Evolutionary conservation across 768 basidiomycete genomes (phyloP), one percentile per base, ranked within the genome.

Genomic region (Harrya chromipes): DNA sequence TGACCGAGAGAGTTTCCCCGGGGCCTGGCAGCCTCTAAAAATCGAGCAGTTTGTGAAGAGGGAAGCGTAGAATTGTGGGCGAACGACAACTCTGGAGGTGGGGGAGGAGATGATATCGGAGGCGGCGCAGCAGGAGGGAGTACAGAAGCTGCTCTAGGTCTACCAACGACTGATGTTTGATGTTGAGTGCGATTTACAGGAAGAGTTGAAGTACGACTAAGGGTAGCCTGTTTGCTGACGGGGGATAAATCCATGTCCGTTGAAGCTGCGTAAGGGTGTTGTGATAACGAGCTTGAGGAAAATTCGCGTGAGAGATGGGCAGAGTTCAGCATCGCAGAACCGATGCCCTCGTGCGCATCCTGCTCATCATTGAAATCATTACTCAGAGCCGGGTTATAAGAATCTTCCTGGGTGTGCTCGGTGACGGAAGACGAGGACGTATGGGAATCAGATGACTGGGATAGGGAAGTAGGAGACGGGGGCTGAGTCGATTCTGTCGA

Each of bases 71-170:
- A 52, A 26, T 58, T 54, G 41, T 69, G 34, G 12, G 54, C 40
- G 12, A 60, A 40, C 21, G 62, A 53, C 65, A 52, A 34, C 63
- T 70, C 65, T 21, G 84, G 82, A 40, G 68, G 66, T 1, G 85
- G 80, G 0, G 81, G 83, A 0, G 86, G 71, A 4, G 81, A 75
- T 40, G 74, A 72, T 16, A 74, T 71, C 26, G 87, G 87, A 14
- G 83, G 85, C 3, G 87, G 87, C 0, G 73, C 77, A 37, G 80
- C 75, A 11, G 84, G 84, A 6, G 84, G 84, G 33, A 88, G 76
- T 10, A 73, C 75, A 47, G 87, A 83, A 36, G 74, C 66, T 48
- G 84, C 77, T 48, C 78, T 69, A 33, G 83, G 74, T 51, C 82
- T 75, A 35, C 70, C 64, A 14, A 62, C 56, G 20, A 56, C 42